Evolutionary conservation across 345 rosid genomes (phyloP).

Genomic region (Aethionema arabicum): DNA sequence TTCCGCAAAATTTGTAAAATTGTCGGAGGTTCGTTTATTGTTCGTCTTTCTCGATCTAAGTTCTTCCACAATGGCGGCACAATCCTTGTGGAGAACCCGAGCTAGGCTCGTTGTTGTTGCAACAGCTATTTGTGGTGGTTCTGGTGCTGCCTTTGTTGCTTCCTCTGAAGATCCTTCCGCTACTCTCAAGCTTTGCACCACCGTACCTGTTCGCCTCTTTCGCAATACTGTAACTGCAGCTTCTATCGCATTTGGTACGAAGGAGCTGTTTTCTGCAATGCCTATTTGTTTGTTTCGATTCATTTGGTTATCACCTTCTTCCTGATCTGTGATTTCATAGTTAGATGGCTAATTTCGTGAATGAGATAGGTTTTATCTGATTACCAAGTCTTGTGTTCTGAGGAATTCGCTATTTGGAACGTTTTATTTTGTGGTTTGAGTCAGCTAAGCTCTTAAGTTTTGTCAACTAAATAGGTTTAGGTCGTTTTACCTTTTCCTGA

Average conservation of each 20-base stretch:
- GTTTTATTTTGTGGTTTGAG: background rate
- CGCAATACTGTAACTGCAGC: constrained; percentile 77
- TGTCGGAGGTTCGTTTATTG: background rate
- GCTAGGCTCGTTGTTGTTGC: constrained; percentile 54
- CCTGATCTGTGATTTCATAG: background rate
- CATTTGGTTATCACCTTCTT: background rate
- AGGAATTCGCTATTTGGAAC: background rate
- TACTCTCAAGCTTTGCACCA: constrained; percentile 73
- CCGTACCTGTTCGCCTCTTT: constrained; percentile 66
- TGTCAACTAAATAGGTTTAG: background rate
- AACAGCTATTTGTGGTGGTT: constrained; percentile 63
- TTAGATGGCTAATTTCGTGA: background rate
- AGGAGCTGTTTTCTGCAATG: constrained; percentile 6
- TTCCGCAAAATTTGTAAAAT: background rate
- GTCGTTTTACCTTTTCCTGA: background rate
- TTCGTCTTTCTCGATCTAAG: background rate
- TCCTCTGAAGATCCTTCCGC: constrained; percentile 72
- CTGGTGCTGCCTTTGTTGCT: constrained; percentile 57
- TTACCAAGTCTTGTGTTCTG: background rate
- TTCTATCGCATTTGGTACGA: constrained; percentile 81
- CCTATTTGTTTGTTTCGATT: background rate
- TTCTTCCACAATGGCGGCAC: constrained; percentile 52
- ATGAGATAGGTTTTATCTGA: background rate
- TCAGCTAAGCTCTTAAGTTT: background rate
- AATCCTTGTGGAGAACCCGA: constrained; percentile 67